Evolutionary conservation across 2,329 filamentous ascomycete species (phyloP), one percentile per base, ranked within the genome.

Genomic region (Ophiobolus disseminans): DNA sequence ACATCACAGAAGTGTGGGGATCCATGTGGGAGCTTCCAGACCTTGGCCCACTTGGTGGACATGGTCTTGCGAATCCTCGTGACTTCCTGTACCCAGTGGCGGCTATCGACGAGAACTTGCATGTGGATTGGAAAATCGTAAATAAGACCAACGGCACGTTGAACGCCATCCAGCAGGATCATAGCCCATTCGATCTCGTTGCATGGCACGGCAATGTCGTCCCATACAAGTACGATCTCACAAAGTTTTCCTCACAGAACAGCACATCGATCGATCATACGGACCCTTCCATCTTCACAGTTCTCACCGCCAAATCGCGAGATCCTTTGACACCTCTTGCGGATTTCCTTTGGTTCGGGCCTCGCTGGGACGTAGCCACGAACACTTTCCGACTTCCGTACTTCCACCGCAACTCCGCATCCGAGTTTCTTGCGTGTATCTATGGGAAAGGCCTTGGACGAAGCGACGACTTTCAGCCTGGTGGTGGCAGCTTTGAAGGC

Each of bases 181-280:
- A 74, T 56, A 69, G 65, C 40, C 71, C 73, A 1, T 80, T 79
- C 49, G 77, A 80, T 39, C 66, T 75, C 5, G 68, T 74, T 7
- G 72, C 72, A 9, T 74, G 72, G 72, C 71, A 74, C 49, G 72
- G 72, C 19, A 74, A 73, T 37, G 69, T 72, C n/a, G 67, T 72
- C 7, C 81, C 80, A 0, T 82, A 78, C 69, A 83, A 83, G 65
- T 84, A 84, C 61, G 80, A 80, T 40, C 64, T 83, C 3, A 80
- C 78, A 6, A 81, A 80, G 48, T 76, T 74, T 52, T 69, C 68
- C 3, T 70, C 67, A 5, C 69, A 72, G 40, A 72, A 72, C 52
- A 64, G 64, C 45, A 74, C 70, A 37, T 72, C 69, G 4, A 67
- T 73, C 46, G 72, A 74, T 50, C 72, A 74, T 50, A 73, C 70